phyloP scores from a whole-genome alignment of 2,329 filamentous ascomycete species.

The Fusarium nematophilum region DNA sequence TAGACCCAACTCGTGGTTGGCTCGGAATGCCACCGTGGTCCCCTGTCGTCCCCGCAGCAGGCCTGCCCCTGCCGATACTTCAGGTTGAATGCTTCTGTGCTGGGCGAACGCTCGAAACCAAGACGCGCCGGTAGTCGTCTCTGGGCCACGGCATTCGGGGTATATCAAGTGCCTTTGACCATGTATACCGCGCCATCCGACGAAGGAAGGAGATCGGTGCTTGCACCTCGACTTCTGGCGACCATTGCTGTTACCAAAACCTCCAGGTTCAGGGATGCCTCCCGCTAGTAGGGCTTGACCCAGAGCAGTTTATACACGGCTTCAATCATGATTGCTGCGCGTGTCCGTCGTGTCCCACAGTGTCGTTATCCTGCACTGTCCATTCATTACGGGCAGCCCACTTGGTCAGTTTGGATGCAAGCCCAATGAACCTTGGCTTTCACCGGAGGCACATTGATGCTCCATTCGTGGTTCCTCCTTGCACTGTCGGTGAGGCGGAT shows the following conservation, averaged over 20 bases:
- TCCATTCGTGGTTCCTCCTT: conserved; percentile 6
- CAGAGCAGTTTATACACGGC: conserved; percentile 9
- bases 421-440: conserved; percentile 31
- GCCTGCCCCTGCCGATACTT: conserved; percentile 32
- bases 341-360: conserved; percentile 12
- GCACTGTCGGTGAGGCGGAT: conserved; percentile 37
- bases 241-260: conserved; percentile 22
- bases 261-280: conserved; percentile 16
- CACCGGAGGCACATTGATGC: conserved; percentile 23
- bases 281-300: conserved; percentile 11
- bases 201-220: neutral
- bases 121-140: conserved; percentile 33
- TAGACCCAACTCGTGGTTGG: conserved; percentile 32
- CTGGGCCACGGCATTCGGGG: conserved; percentile 29
- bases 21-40: conserved; percentile 34
- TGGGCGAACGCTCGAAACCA: conserved; percentile 18
- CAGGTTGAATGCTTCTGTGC: conserved; percentile 20
- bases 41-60: conserved; percentile 38
- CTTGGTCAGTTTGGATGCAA: conserved; percentile 22
- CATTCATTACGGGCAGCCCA: conserved; percentile 21
- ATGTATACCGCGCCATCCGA: conserved; percentile 14
- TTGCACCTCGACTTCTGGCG: conserved; percentile 5
- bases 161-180: conserved; percentile 3
- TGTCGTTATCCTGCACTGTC: conserved; percentile 16
- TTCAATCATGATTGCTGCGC: conserved; percentile 25